Conservation (phyloP, 192 early-diverging fungal species). For the Coemansia sp. region DNA sequence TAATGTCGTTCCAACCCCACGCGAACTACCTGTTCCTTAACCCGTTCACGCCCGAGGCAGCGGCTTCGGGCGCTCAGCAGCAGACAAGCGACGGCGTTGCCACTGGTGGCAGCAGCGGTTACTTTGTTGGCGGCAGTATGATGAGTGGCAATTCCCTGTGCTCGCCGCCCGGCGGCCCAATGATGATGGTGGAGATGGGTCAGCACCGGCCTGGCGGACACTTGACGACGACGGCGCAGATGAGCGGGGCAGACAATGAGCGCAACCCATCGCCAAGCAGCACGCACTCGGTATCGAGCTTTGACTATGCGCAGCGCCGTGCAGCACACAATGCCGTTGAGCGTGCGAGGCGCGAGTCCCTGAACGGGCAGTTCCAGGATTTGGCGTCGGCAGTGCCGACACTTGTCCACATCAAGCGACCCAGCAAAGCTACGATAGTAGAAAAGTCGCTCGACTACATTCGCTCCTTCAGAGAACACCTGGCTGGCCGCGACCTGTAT, state of each 20-base stretch:
- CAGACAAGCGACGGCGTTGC: slow-evolving; percentile 14
- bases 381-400: slow-evolving; percentile 76
- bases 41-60: slow-evolving; percentile 12
- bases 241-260: slow-evolving; percentile 9
- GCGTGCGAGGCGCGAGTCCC: slow-evolving; percentile 73
- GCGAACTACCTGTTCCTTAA: slow-evolving; percentile 37
- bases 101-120: slow-evolving; percentile 11
- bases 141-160: slow-evolving; percentile 26
- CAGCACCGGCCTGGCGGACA: not conserved
- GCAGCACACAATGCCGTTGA: slow-evolving; percentile 81
- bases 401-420: slow-evolving; percentile 68
- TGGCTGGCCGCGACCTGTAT: slow-evolving; percentile 47
- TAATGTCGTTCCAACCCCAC: slow-evolving; percentile 36
- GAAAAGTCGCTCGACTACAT: slow-evolving; percentile 73
- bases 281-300: slow-evolving; percentile 16
- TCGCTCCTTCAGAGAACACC: slow-evolving; percentile 47
- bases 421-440: slow-evolving; percentile 80
- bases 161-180: slow-evolving; percentile 4
- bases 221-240: not conserved
- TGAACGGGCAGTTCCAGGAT: slow-evolving; percentile 80
- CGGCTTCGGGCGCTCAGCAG: slow-evolving; percentile 9
- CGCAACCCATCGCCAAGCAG: slow-evolving; percentile 47
- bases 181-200: slow-evolving; percentile 14
- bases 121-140: slow-evolving; percentile 20
- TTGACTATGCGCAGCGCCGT: slow-evolving; percentile 61